Evolutionary conservation across 1,284 basidiomycete genomes (phyloP), one percentile per base, ranked within the genome.

Genomic region (Marasmius oreades): DNA sequence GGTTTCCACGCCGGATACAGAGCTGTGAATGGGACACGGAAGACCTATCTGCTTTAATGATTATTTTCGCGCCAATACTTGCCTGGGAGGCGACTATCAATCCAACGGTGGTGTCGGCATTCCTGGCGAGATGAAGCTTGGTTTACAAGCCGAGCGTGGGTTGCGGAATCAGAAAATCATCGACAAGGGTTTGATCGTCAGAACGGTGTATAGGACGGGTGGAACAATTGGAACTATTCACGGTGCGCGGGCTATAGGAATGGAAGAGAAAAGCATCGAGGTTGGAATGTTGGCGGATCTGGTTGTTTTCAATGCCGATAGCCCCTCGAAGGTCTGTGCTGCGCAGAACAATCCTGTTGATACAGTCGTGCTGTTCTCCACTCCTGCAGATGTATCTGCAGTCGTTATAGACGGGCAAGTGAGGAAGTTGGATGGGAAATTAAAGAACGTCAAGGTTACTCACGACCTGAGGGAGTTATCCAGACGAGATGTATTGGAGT

Each of bases 241-340:
- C 36, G 60, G 57, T 5, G 60, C 60, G 26, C 54, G 57, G 36
- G 60, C 60, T 1, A 48, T 61, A 12, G 53, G 60, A 5, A 56
- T 61, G 56, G 55, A 20, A 7, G 26, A 28, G 1, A 33, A 57
- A 3, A 61, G 57, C 20, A 59, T 61, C 31, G 45, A 47, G 16
- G 60, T 55, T 1, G 60, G 60, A 2, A 59, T 56, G 46, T 46
- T 57, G 24, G 60, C 60, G 6, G 60, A 61, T 48, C 37, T 61
- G 10, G 60, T 61, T 5, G 39, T 61, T 0, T 61, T 59, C 39
- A 55, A 59, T 20, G 55, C 16, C 0, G 22, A 52, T 44, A 55
- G 51, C 12, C 60, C 60, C 0, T 31, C 36, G 2, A 59, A 59
- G 60, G 22, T 61, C 2, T 61, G 57, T 42, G 60, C 52, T 6